Percentiles rank a stretch among this genome's conserved stretches.
Conservation (phyloP, 257 asterid genomes). For the Solanum infundibuliforme region DNA sequence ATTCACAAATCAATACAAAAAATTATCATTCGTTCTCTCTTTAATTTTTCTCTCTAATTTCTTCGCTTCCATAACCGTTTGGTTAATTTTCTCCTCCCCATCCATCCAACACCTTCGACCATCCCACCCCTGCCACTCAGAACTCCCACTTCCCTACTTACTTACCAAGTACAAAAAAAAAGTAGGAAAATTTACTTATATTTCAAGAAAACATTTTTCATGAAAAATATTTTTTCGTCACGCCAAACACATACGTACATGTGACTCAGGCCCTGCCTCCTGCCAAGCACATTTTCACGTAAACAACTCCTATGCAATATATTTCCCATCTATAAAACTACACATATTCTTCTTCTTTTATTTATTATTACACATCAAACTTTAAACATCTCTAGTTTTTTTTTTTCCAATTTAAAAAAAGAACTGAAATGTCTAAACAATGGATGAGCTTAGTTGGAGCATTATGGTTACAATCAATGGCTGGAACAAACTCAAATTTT, state of each 20-base stretch:
- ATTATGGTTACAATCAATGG: conserved; percentile 73
- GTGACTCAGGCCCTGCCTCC: not conserved
- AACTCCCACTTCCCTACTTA: not conserved
- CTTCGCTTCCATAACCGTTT: too few species aligned
- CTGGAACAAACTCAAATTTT: conserved; percentile 67
- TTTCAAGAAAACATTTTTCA: fast-evolving
- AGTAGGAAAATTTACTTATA: not conserved
- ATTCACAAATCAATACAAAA: too few species aligned
- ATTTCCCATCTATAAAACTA: not conserved
- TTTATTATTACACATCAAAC: not conserved
- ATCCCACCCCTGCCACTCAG: not conserved
- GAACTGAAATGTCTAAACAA: conserved; percentile 34
- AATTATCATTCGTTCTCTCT: too few species aligned
- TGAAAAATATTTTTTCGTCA: fast-evolving
- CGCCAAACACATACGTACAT: not conserved
- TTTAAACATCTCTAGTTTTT: not conserved
- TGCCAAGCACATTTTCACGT: not conserved
- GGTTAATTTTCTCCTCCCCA: too few species aligned
- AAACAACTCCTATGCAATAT: not conserved
- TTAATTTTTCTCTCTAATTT: too few species aligned
- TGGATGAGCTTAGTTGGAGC: conserved; percentile 66
- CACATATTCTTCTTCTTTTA: not conserved
- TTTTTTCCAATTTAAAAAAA: too few species aligned
- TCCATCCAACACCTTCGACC: too few species aligned
- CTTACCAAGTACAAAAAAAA: too few species aligned